Base-by-base conservation (phyloP, 176 grass and related monocot species). In the Juncus effusus region DNA sequence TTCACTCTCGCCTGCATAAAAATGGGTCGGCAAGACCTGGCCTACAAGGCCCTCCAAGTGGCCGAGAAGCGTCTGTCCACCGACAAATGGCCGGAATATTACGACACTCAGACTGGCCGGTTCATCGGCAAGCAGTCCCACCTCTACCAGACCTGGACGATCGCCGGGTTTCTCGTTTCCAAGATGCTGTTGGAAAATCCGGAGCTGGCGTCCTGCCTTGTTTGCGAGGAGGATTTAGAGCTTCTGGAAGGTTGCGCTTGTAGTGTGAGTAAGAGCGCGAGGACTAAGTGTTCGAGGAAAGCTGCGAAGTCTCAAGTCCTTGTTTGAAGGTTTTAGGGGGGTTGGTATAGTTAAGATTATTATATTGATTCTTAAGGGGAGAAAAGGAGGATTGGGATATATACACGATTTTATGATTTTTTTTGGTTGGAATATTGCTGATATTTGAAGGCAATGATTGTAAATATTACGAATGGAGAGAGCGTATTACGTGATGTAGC, bases 1-100 rank as follows among this genome's bases (percentile, higher is more conserved):
- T 93, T 99, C 65, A 99, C 89, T 57, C 78, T 94, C 63, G 95
- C 88, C 14, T 99, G 95, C 80, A 93, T 93, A 58, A 99, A 99
- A 77, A 93, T 99, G 88, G 94, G 88, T 16, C 84, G 88, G 74
- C 80, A 79, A 62, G 95, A 90, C 45, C 67, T 94, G 40, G 95
- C 95, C 42, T 65, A 81, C 44, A 86, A 80, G 61, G 95, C 95
- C 54, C 61, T 99, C 76, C 80, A 80, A 72, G 60, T 89, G 50
- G 89, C 86, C 15, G 95, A 94, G 75, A 90, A 90, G 76, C 88
- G 69, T 59, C 86, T 94, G 11, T 82, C 86, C 39, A 78, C 82
- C 78, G 95, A 93, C 73, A 99, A 86, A 72, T 93, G 83, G 83
- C 95, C 89, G 10, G 95, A 90, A 72, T 99, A 99, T 69, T 99